Percentiles rank a stretch among this genome's conserved stretches.
Evolutionary conservation across 495 filamentous ascomycete genomes (phyloP).

Genomic region (Schizothecium vesticola): DNA sequence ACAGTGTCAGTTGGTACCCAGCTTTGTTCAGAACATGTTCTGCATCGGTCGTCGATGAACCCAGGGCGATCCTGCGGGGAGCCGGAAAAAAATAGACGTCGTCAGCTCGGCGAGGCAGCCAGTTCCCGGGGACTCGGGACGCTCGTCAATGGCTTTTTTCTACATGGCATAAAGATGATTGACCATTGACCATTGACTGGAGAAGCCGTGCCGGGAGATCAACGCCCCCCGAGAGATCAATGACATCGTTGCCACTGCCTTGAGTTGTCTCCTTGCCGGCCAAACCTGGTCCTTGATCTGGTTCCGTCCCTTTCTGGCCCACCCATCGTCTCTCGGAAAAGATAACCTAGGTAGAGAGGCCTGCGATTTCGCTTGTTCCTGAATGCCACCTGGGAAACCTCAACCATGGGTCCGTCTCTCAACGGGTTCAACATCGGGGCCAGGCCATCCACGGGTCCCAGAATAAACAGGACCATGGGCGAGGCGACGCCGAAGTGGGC

Average conservation of each 20-base stretch:
- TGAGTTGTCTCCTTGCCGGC: background rate
- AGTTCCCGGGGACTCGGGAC: background rate
- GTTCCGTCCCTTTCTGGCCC: background rate
- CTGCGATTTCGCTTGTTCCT: background rate
- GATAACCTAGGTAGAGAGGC: background rate
- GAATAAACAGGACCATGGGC: background rate
- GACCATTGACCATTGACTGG: conserved; percentile 27
- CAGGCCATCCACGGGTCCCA: background rate
- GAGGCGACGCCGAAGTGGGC: background rate
- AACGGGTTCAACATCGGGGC: background rate
- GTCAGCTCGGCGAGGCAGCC: background rate
- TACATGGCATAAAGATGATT: conserved; percentile 14
- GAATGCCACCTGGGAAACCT: background rate
- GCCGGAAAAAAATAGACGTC: background rate
- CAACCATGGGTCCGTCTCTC: background rate
- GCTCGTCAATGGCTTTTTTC: background rate
- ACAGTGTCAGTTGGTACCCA: background rate
- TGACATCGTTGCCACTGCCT: conserved; percentile 14
- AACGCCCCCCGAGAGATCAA: conserved; percentile 23
- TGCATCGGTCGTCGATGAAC: background rate
- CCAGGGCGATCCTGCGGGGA: background rate
- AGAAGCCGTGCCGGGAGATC: conserved; percentile 18
- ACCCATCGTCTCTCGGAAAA: background rate
- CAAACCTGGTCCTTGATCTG: background rate
- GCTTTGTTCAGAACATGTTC: background rate